phyloP scores from a whole-genome alignment of 2,329 filamentous ascomycete species.

The Ascochyta viciae-villosae region DNA sequence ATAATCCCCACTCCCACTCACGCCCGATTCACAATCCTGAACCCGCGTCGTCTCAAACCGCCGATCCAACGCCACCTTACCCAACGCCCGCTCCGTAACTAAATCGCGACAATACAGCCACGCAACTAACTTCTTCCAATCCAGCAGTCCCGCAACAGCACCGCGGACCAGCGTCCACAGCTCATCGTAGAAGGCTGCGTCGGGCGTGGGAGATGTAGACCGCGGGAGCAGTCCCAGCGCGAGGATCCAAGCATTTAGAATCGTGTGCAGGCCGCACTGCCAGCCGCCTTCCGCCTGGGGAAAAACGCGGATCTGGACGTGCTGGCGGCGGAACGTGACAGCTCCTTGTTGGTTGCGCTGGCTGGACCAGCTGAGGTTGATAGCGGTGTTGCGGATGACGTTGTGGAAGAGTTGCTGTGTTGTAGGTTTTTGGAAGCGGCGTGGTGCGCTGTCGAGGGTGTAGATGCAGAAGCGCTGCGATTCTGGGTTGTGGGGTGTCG shows the following conservation, averaged over 20 bases:
- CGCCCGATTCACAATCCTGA: not conserved
- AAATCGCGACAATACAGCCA: not conserved
- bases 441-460: not conserved
- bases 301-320: not conserved
- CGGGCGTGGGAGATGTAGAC: not conserved
- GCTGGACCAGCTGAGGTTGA: not conserved
- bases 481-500: not conserved
- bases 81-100: not conserved
- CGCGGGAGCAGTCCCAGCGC: constrained; percentile 30
- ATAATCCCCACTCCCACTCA: too few relatives aligned
- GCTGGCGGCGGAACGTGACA: too few relatives aligned
- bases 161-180: not conserved
- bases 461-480: not conserved
- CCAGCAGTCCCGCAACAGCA: not conserved
- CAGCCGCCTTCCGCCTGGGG: not conserved
- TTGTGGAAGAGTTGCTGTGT: not conserved
- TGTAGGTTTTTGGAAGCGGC: not conserved
- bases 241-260: constrained; percentile 38
- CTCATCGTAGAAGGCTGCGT: not conserved
- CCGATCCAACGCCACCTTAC: not conserved
- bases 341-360: not conserved
- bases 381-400: not conserved
- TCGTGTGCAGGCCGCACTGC: constrained; percentile 23
- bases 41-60: not conserved
- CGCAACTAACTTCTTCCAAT: not conserved